Conservation (phyloP, 768 basidiomycete species). For the Lactarius hengduanensis region DNA sequence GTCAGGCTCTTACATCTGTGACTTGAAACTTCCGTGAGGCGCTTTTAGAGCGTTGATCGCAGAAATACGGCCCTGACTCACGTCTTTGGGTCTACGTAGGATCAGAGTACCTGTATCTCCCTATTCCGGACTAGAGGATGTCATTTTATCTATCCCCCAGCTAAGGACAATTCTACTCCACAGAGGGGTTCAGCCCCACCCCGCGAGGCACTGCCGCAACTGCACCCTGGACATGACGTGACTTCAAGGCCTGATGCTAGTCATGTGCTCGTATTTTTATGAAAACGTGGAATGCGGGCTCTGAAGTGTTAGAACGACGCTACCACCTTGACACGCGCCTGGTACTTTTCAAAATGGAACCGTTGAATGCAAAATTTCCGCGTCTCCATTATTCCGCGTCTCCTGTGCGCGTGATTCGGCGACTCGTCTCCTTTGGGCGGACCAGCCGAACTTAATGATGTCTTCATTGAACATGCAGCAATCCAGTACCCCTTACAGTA, state of each 20-base stretch:
- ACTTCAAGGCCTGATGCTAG: background rate
- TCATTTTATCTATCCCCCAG: background rate
- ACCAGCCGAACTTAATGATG: background rate
- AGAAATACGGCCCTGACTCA: background rate
- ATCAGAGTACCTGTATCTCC: background rate
- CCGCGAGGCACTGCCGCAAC: background rate
- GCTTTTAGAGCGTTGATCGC: conserved; percentile 8
- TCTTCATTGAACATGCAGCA: background rate
- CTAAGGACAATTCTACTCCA: background rate
- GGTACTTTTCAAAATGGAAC: background rate
- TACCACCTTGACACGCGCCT: background rate
- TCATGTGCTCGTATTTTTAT: background rate
- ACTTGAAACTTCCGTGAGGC: conserved; percentile 6
- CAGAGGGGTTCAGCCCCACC: background rate
- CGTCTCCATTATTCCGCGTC: background rate
- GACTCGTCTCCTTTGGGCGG: background rate
- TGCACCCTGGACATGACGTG: background rate
- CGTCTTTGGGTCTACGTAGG: background rate
- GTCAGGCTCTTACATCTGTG: background rate
- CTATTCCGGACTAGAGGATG: background rate
- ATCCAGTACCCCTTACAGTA: background rate
- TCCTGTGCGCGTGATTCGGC: conserved; percentile 5
- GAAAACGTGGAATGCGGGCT: conserved; percentile 3
- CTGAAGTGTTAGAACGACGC: background rate
- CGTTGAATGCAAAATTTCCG: background rate